Conservation (phyloP, 805 yeast genomes). For the Pichia sporocuriosa region DNA sequence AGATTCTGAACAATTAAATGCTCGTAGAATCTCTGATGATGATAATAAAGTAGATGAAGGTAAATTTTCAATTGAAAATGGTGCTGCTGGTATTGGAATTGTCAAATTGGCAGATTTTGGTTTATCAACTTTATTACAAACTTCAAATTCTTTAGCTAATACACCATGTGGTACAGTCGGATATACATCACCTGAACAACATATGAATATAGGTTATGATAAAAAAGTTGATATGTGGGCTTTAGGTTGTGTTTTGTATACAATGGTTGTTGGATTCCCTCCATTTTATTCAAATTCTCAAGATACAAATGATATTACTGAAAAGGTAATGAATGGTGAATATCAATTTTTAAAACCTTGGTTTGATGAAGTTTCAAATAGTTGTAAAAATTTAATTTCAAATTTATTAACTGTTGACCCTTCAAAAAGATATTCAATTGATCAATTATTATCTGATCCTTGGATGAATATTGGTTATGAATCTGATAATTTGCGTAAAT, state of each 20-base stretch:
- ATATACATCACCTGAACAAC: slow-evolving; percentile 69
- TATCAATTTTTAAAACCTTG: slow-evolving; percentile 73
- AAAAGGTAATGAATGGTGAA: slow-evolving; percentile 65
- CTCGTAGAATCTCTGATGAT: slow-evolving; percentile 49
- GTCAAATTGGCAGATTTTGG: slow-evolving; percentile 70
- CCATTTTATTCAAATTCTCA: slow-evolving; percentile 63
- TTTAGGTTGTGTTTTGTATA: slow-evolving; percentile 62
- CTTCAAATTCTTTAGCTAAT: slow-evolving; percentile 38
- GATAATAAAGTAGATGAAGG: slow-evolving; percentile 59
- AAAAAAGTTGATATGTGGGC: slow-evolving; percentile 73
- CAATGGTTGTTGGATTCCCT: slow-evolving; percentile 66
- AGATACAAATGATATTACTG: slow-evolving; percentile 52
- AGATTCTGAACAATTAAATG: slow-evolving; percentile 36
- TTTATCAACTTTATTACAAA: slow-evolving; percentile 46
- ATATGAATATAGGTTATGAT: slow-evolving; percentile 50
- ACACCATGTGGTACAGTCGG: slow-evolving; percentile 78
- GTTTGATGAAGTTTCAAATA: slow-evolving; percentile 79
- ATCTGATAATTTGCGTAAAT: slow-evolving; percentile 10
- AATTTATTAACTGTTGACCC: slow-evolving; percentile 68
- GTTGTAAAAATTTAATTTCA: slow-evolving; percentile 62
- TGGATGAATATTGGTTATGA: slow-evolving; percentile 44
- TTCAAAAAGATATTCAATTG: slow-evolving; percentile 55
- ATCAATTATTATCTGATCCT: slow-evolving; percentile 62
- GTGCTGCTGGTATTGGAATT: slow-evolving; percentile 58
- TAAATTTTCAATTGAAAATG: slow-evolving; percentile 40